phyloP scores from a whole-genome alignment of 2,329 filamentous ascomycete species.

The Diaporthe eres region DNA sequence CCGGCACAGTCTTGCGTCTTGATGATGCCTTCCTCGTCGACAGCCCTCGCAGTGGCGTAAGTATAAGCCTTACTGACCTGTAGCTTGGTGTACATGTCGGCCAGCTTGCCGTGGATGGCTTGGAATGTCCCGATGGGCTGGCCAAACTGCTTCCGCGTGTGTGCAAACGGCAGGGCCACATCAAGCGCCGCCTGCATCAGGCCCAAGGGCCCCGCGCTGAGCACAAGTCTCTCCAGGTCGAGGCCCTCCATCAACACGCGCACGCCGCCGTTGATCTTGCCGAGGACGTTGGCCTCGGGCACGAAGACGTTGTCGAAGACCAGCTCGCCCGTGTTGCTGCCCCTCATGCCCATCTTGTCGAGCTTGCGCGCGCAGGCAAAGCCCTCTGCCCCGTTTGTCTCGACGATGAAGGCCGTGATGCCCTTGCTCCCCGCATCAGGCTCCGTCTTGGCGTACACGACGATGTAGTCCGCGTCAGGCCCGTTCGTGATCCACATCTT shows the following conservation, averaged over 20 bases:
- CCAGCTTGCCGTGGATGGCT: slow-evolving; percentile 90
- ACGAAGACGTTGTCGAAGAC: slow-evolving; percentile 94
- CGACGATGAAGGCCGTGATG: slow-evolving; percentile 94
- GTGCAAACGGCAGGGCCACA: slow-evolving; percentile 87
- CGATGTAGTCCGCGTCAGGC: slow-evolving; percentile 90
- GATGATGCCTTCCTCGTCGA: slow-evolving; percentile 82
- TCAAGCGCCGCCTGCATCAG: slow-evolving; percentile 95
- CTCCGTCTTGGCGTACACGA: slow-evolving; percentile 97
- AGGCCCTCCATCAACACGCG: slow-evolving; percentile 96
- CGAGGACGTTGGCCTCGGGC: slow-evolving; percentile 84
- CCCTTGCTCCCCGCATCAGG: slow-evolving; percentile 87
- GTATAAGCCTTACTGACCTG: slow-evolving; percentile 90
- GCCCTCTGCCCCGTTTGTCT: slow-evolving; percentile 75
- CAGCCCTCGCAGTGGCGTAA: slow-evolving; percentile 82
- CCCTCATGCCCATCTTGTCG: slow-evolving; percentile 98
- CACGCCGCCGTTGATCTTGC: slow-evolving; percentile 84
- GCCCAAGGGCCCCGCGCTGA: slow-evolving; percentile 90
- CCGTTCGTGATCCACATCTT: slow-evolving; percentile 99
- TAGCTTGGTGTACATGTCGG: slow-evolving; percentile 97
- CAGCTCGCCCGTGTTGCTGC: slow-evolving; percentile 95
- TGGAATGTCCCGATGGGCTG: slow-evolving; percentile 92
- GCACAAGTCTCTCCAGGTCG: slow-evolving; percentile 92
- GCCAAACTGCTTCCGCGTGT: slow-evolving; percentile 91
- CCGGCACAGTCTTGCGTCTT: slow-evolving; percentile 94
- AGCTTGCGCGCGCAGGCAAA: slow-evolving; percentile 92